These are phyloP conservation scores for Cercospora sesami DNA, from an alignment of 2,329 filamentous ascomycete genomes.

Conservation along the genomic window DNA sequence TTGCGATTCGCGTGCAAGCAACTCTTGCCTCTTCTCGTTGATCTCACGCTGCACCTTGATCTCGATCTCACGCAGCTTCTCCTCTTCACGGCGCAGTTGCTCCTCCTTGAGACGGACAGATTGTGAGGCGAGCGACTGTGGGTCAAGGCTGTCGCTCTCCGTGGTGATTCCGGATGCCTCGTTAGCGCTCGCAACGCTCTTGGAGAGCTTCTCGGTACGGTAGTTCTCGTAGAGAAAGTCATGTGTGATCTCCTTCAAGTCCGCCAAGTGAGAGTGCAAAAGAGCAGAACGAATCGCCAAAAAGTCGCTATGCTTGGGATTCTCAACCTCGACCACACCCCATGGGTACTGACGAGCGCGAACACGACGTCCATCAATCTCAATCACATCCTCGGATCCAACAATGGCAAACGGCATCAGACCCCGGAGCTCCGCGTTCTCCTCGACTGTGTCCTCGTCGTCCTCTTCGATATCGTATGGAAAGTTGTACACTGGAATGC, in stretches of 20 bases:
- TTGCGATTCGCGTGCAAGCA: slow-evolving; percentile 95
- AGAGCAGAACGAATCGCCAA: slow-evolving; percentile 94
- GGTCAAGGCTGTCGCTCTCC: slow-evolving; percentile 73
- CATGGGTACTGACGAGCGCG: slow-evolving; percentile 97
- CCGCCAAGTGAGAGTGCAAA: slow-evolving; percentile 94
- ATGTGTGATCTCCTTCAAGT: slow-evolving; percentile 99
- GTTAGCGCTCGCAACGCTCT: slow-evolving; percentile 74
- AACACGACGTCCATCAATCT: slow-evolving; percentile 88
- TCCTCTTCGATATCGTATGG: slow-evolving; percentile 99
- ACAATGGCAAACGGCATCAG: slow-evolving; percentile 99
- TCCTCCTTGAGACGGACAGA: slow-evolving; percentile 99
- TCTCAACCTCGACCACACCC: slow-evolving; percentile 98
- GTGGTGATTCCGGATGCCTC: slow-evolving; percentile 59
- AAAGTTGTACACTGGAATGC: slow-evolving; percentile 99
- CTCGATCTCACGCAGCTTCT: slow-evolving; percentile 99
- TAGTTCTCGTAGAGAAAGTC: slow-evolving; percentile 99
- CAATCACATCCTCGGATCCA: slow-evolving; percentile 90
- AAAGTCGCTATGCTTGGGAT: slow-evolving; percentile 98
- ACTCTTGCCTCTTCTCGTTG: slow-evolving; percentile 99
- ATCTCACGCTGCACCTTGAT: slow-evolving; percentile 99
- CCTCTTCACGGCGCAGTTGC: slow-evolving; percentile 96
- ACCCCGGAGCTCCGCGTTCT: slow-evolving; percentile 95
- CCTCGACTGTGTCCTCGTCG: slow-evolving; percentile 97
- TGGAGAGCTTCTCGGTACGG: slow-evolving; percentile 99
- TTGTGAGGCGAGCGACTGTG: slow-evolving; percentile 93